phyloP scores from a whole-genome alignment of 2,329 filamentous ascomycete genomes.

The Gaeumannomyces sp. region DNA sequence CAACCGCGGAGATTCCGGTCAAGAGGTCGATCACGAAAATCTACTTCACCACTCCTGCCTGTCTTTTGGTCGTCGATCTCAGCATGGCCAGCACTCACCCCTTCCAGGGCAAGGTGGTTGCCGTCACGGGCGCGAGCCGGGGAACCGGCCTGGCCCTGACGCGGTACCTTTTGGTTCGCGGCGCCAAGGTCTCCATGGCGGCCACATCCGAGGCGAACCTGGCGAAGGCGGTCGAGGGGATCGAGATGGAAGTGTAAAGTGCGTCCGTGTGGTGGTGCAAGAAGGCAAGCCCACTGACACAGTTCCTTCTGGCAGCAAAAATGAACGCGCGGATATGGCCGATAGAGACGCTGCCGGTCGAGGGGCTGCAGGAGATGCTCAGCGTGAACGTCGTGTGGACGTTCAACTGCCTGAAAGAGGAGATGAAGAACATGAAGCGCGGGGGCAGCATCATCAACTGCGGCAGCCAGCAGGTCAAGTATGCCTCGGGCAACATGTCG shows the following conservation, averaged over 20 bases:
- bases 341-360: conserved; percentile 8
- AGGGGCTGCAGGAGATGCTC: conserved; percentile 15
- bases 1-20: too few species aligned
- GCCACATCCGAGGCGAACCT: conserved; percentile 10
- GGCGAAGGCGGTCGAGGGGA: conserved; percentile 9
- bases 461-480: conserved; percentile 24
- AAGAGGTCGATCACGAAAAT: too few species aligned
- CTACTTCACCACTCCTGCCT: too few species aligned
- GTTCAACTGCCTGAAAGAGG: conserved; percentile 13
- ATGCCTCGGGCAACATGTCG: conserved; percentile 22
- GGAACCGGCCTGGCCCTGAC: conserved; percentile 11
- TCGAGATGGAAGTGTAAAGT: too few species aligned
- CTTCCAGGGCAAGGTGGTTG: conserved; percentile 12
- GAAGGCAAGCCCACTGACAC: conserved; percentile 7
- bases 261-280: too few species aligned
- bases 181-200: conserved; percentile 11
- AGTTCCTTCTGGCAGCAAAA: background rate
- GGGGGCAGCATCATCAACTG: conserved; percentile 39
- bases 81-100: conserved; percentile 10
- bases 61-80: too few species aligned
- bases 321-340: conserved; percentile 2
- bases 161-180: conserved; percentile 8
- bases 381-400: conserved; percentile 14
- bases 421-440: conserved; percentile 24
- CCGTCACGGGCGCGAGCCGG: conserved; percentile 9